Evolutionary conservation across 2,329 filamentous ascomycete genomes (phyloP).

Genomic region (Sporothrix pallida): DNA sequence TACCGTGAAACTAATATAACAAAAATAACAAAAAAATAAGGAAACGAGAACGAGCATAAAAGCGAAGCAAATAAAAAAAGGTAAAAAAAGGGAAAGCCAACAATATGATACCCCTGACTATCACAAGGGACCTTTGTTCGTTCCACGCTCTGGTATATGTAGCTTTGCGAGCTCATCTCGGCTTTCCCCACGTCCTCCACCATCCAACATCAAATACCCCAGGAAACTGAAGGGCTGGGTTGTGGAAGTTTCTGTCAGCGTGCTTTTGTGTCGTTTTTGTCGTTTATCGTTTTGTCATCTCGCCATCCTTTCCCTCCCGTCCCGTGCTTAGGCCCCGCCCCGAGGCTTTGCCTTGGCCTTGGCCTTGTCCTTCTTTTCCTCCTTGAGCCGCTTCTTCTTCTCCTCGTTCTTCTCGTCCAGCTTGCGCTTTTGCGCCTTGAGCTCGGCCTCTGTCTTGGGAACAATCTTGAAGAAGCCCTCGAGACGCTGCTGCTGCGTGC

Average conservation of each 20-base stretch:
- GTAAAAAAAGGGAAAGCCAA: not conserved
- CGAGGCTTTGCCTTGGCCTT: slow-evolving; percentile 86
- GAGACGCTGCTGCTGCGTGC: slow-evolving; percentile 84
- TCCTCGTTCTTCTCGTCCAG: slow-evolving; percentile 89
- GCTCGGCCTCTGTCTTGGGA: slow-evolving; percentile 85
- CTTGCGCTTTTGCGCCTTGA: slow-evolving; percentile 87
- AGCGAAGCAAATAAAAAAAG: not conserved
- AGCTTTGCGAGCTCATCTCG: slow-evolving; percentile 10
- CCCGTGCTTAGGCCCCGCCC: slow-evolving; percentile 54
- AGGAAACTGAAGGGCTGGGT: not conserved
- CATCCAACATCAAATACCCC: not conserved
- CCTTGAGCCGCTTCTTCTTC: slow-evolving; percentile 94
- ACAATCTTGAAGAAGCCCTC: slow-evolving; percentile 97
- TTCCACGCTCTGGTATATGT: slow-evolving; percentile 9
- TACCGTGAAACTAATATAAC: slow-evolving; percentile 9
- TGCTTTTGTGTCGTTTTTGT: too few species aligned
- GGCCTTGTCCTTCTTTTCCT: slow-evolving; percentile 94
- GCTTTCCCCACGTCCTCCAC: slow-evolving; percentile 17
- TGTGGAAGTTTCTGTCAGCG: not conserved
- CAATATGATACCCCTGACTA: slow-evolving; percentile 21
- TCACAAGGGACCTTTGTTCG: slow-evolving; percentile 17
- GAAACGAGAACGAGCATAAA: slow-evolving; percentile 3
- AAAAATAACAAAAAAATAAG: not conserved
- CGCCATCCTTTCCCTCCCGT: not conserved
- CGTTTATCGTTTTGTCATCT: not conserved